Base-by-base conservation (phyloP, 1,284 basidiomycete species). In the Volvariella volvacea region DNA sequence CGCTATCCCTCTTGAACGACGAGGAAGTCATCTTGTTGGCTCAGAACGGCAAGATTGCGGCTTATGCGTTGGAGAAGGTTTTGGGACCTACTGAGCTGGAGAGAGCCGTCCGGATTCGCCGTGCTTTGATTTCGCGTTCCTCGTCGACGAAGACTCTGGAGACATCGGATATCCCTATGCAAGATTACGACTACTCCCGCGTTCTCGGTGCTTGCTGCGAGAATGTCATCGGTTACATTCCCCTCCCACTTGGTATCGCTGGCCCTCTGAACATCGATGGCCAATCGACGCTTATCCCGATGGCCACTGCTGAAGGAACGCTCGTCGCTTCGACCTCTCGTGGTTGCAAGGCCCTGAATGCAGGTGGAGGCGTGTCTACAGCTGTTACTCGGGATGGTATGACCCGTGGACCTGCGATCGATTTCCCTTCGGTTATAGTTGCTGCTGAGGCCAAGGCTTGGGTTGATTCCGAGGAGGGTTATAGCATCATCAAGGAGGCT, bases 241-340 rank as follows among this genome's bases (percentile, higher is more conserved):
- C 96, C 17, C 66, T 99, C 30, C 96, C 96, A 0, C 81, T 99
- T 44, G 96, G 96, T 58, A 89, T 99, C 50, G 96, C 96, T 3
- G 96, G 96, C 4, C 96, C 96, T 2, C 80, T 99, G 41, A 89
- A 81, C 45, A 79, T 99, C 59, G 96, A 99, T 55, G 92, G 90
- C 32, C 73, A 81, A 50, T 65, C 85, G 39, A 83, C 84, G 56
- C 95, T 87, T 42, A 93, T 99, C 52, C 96, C 96, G 14, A 99
- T 99, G 96, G 95, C 96, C 28, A 99, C 96, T 0, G 95, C 96
- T 12, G 96, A 99, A 65, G 96, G 96, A 44, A 98, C 96, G 0
- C 81, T 99, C 41, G 94, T 99, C 46, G 96, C 96, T 0, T 98
- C 94, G 3, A 92, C 95, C 0, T 97, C 94, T 6, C 87, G 96